phyloP scores from a whole-genome alignment of 2,329 filamentous ascomycete species.

The Lecanicillium sp. region DNA sequence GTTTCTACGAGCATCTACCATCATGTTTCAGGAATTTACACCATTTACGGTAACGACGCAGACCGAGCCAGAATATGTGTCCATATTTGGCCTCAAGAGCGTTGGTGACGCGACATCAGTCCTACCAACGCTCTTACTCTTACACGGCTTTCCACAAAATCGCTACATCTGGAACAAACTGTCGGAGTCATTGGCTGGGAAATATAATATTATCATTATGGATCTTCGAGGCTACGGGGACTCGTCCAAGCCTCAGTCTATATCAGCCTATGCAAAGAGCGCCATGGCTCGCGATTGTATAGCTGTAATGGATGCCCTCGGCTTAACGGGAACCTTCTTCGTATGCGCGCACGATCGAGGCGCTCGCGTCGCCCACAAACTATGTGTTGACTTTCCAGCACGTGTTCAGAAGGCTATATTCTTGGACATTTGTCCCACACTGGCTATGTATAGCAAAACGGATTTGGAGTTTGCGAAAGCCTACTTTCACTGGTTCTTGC shows the following conservation, averaged over 20 bases:
- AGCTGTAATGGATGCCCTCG: conserved; percentile 35
- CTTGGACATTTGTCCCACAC: conserved; percentile 47
- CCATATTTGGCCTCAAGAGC: conserved; percentile 35
- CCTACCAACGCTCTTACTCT: conserved; percentile 35
- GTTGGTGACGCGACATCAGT: conserved; percentile 17
- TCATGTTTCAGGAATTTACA: conserved; percentile 31
- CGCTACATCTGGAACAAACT: conserved; percentile 44
- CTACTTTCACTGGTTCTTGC: conserved; percentile 54
- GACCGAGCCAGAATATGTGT: conserved; percentile 24
- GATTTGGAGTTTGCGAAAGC: conserved; percentile 34
- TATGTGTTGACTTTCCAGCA: conserved; percentile 37
- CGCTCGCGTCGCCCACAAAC: conserved; percentile 45
- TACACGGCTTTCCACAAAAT: conserved; percentile 47
- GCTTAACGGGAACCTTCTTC: conserved; percentile 29
- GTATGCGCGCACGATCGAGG: conserved; percentile 51
- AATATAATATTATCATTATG: conserved; percentile 35
- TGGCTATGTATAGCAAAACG: conserved; percentile 42
- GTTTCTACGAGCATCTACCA: neutral
- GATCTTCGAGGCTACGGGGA: conserved; percentile 45
- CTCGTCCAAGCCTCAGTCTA: conserved; percentile 35
- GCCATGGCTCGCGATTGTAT: conserved; percentile 40
- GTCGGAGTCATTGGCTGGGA: conserved; percentile 26
- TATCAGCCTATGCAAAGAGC: conserved; percentile 36
- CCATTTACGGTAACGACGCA: conserved; percentile 29
- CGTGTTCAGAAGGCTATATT: conserved; percentile 35